Percentiles rank a stretch among this genome's conserved stretches.
Evolutionary conservation across 495 filamentous ascomycete genomes (phyloP).

Genomic region (Glarea lozoyensis): DNA sequence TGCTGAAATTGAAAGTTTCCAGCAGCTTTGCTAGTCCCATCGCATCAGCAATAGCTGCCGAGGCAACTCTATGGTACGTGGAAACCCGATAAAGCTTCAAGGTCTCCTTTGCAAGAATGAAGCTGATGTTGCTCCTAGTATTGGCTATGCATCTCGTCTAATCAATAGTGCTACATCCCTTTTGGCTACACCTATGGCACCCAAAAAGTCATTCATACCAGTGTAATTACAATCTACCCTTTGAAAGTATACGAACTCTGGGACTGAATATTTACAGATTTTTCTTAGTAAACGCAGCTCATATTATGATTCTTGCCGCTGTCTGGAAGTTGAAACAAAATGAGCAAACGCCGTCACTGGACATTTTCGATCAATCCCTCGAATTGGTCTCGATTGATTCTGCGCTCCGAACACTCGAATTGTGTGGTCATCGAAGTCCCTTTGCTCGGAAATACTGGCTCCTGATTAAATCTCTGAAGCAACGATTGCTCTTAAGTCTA

Average conservation of each 20-base stretch:
- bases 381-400: constrained; percentile 10
- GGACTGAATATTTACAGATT: constrained; percentile 9
- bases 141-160: constrained; percentile 10
- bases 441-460: constrained; percentile 11
- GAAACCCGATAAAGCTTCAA: neutral
- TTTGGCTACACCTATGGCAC: constrained; percentile 6
- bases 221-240: constrained; percentile 4
- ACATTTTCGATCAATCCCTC: constrained; percentile 4
- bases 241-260: neutral
- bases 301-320: constrained; percentile 11
- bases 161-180: constrained; percentile 7
- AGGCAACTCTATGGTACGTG: constrained; percentile 11
- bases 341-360: neutral
- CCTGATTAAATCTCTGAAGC: constrained; percentile 5
- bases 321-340: constrained; percentile 11
- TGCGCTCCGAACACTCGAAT: constrained; percentile 8
- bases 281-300: constrained; percentile 13
- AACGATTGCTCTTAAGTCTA: neutral
- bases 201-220: constrained; percentile 10
- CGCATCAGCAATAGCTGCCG: constrained; percentile 11
- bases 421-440: constrained; percentile 11
- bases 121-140: constrained; percentile 9
- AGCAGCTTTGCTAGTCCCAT: constrained; percentile 9
- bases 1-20: constrained; percentile 4
- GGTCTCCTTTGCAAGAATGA: neutral